Base-by-base conservation (phyloP, 2,329 filamentous ascomycete genomes). In the Cercospora zeina region DNA sequence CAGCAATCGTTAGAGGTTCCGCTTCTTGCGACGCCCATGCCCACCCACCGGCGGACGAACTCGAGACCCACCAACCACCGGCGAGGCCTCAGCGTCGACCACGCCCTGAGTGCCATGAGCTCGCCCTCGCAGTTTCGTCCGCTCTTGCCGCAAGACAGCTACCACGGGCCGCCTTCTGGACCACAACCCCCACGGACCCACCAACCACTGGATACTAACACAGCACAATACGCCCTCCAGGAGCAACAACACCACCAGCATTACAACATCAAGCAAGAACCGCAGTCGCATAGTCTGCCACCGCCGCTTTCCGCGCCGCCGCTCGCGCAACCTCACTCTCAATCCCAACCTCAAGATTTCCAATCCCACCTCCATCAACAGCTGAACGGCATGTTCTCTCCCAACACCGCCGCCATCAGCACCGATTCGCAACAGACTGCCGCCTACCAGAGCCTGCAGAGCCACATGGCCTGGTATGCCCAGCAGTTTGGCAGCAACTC, bases 201-300 rank as follows among this genome's bases (percentile, higher is more conserved):
- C 77, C 68, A 66, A 65, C 61, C 69, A 64, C 67, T 68, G 57
- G 66, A 68, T 59, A 83, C 81, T 83, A 83, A 84, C 81, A 58
- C 56, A 58, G 56, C 56, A 58, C 53, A 55, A 55, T 58, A 50
- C 45, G 42, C 56, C 56, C 56, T 58, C 56, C 73, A 63, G 58
- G 53, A 58, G 51, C 58, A 60, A 54, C 58, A 59, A 60, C 58
- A 63, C 37, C 57, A 63, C 47, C 89, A 93, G 85, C 89, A 91
- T 85, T 83, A 86, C 80, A 60, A 27, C 49, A 54, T 54, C 49
- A 54, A 54, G 87, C 89, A 88, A 88, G 89, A 90, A 90, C 85
- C 89, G 87, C 91, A 93, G 86, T 87, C 90, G 87, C 90, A 92
- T 82, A 86, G 86, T 85, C 84, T 87, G 84, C 85, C 85, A 86